Percentiles rank a stretch among this genome's conserved stretches.
Evolutionary conservation across 345 rosid genomes (phyloP).

Genomic region (Brassica cretica): DNA sequence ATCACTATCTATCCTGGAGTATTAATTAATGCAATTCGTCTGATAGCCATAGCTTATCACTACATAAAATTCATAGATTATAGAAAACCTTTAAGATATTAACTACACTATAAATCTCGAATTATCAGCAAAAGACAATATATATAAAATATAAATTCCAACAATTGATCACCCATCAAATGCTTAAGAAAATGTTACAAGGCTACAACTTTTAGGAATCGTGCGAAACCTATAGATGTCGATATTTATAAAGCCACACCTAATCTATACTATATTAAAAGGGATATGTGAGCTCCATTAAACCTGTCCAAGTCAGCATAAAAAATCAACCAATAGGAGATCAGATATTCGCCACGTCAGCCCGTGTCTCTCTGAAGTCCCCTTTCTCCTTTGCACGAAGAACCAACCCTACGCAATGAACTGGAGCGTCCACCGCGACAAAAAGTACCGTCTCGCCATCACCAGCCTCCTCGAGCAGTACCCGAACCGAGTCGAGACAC

Average conservation of each 20-base stretch:
- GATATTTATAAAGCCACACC: neutral
- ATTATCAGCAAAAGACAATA: neutral
- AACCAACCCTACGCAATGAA: constrained; percentile 77
- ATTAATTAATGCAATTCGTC: constrained; percentile 8
- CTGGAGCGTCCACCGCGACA: constrained; percentile 99
- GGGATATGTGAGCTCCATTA: too few relatives aligned
- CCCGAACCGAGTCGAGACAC: constrained; percentile 75
- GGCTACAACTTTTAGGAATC: constrained; percentile 9
- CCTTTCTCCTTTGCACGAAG: neutral
- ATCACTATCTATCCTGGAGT: constrained; percentile 4
- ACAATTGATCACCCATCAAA: constrained; percentile 14
- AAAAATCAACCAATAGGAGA: neutral
- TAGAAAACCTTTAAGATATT: neutral
- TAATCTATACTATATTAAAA: neutral
- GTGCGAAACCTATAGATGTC: constrained; percentile 1
- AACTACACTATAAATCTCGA: neutral
- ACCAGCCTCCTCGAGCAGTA: constrained; percentile 83
- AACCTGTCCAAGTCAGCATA: too few relatives aligned
- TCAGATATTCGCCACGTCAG: too few relatives aligned
- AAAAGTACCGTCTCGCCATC: constrained; percentile 92
- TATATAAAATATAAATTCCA: constrained; percentile 7
- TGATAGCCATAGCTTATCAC: neutral
- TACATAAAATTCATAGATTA: neutral
- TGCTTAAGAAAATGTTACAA: neutral
- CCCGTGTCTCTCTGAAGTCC: too few relatives aligned